phyloP scores from a whole-genome alignment of 2,329 filamentous ascomycete species.

The Meredithiella fracta region DNA sequence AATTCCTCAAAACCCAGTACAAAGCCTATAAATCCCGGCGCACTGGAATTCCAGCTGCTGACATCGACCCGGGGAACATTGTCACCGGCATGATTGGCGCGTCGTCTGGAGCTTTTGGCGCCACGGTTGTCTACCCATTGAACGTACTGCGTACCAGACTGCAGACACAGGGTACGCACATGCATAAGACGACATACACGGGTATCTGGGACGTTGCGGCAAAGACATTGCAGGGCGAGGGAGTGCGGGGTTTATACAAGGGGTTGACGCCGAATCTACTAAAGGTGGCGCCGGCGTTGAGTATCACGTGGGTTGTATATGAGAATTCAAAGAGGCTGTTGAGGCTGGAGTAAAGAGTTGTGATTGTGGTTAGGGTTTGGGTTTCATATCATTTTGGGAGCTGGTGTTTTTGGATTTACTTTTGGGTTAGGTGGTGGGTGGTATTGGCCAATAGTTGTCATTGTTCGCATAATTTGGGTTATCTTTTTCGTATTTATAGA shows the following conservation, averaged over 20 bases:
- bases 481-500: conserved; percentile 20
- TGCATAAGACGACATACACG: conserved; percentile 79
- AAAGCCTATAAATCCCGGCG: conserved; percentile 52
- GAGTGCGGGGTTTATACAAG: conserved; percentile 76
- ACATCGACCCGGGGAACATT: conserved; percentile 65
- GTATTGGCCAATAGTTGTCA: conserved; percentile 17
- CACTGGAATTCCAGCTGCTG: conserved; percentile 62
- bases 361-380: neutral
- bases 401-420: neutral
- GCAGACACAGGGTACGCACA: conserved; percentile 85
- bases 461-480: conserved; percentile 26
- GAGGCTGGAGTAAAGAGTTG: conserved; percentile 27
- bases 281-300: conserved; percentile 90
- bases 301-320: conserved; percentile 87
- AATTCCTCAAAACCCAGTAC: conserved; percentile 68
- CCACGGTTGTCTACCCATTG: conserved; percentile 84
- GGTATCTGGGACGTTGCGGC: conserved; percentile 78
- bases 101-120: conserved; percentile 78
- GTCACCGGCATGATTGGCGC: conserved; percentile 79
- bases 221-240: conserved; percentile 71
- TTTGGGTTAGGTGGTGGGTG: neutral
- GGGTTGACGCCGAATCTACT: conserved; percentile 87
- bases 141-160: conserved; percentile 84
- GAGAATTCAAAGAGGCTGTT: conserved; percentile 72
- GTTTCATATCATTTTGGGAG: conserved; percentile 9